phyloP scores from a whole-genome alignment of 2,329 filamentous ascomycete species.

The Rhexocercosporidium sp. region DNA sequence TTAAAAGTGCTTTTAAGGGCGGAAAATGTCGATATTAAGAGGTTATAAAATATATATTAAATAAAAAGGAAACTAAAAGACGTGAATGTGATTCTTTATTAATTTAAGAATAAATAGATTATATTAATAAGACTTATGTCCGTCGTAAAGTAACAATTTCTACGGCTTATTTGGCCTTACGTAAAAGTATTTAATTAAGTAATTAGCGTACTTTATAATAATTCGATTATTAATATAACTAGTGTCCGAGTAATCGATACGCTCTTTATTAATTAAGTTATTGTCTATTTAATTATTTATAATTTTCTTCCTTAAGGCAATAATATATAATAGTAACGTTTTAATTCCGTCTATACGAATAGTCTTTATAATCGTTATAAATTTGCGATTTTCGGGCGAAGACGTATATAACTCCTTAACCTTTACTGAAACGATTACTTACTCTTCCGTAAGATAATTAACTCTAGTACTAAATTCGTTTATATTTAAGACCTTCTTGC shows the following conservation, averaged over 20 bases:
- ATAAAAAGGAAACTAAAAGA: constrained; percentile 17
- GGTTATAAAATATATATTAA: constrained; percentile 11
- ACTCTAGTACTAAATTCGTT: too few species aligned
- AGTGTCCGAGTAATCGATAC: background rate
- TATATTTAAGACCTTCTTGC: too few species aligned
- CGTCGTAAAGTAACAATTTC: constrained; percentile 10
- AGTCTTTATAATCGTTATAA: constrained; percentile 9
- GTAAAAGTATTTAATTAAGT: constrained; percentile 9
- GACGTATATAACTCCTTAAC: too few species aligned
- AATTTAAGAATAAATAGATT: constrained; percentile 1
- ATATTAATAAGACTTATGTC: constrained; percentile 1
- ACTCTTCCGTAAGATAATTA: too few species aligned
- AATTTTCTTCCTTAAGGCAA: too few species aligned
- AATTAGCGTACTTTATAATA: constrained; percentile 4
- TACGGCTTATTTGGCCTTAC: constrained; percentile 4
- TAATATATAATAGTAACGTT: background rate
- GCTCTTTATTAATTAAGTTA: background rate
- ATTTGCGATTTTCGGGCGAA: too few species aligned
- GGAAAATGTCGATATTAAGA: too few species aligned
- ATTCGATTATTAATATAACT: constrained; percentile 14
- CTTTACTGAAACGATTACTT: too few species aligned
- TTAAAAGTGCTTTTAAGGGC: constrained; percentile 17
- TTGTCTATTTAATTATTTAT: constrained; percentile 2
- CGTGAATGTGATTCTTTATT: constrained; percentile 11
- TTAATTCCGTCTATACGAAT: background rate